phyloP scores from a whole-genome alignment of 805 yeast species.

The Metschnikowia noctiluminum region DNA sequence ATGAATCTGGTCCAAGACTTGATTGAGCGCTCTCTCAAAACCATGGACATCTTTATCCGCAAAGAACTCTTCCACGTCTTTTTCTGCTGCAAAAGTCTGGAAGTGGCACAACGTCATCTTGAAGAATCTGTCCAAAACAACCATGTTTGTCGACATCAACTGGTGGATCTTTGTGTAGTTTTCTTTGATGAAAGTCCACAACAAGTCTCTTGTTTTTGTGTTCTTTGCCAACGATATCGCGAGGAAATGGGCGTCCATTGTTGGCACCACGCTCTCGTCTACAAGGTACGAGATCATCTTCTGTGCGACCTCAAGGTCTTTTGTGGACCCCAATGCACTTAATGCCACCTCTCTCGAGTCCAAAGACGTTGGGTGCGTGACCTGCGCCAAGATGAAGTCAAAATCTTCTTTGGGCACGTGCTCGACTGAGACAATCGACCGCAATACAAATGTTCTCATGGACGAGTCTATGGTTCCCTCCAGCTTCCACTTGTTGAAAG shows the following conservation, averaged over 20 bases:
- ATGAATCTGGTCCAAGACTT: conserved; percentile 53
- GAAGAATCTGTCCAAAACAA: conserved; percentile 47
- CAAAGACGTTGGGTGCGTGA: conserved; percentile 47
- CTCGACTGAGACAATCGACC: conserved; percentile 40
- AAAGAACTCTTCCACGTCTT: conserved; percentile 44
- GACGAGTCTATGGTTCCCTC: conserved; percentile 39
- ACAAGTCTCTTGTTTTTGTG: conserved; percentile 35
- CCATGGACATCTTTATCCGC: conserved; percentile 46
- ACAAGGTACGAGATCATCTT: conserved; percentile 39
- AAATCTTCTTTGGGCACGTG: conserved; percentile 31
- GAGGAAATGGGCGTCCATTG: conserved; percentile 58
- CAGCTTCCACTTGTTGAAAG: conserved; percentile 24
- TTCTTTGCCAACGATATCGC: conserved; percentile 47
- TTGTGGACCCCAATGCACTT: conserved; percentile 49
- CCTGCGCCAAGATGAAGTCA: conserved; percentile 44
- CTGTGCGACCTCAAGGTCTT: conserved; percentile 32
- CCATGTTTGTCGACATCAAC: conserved; percentile 48
- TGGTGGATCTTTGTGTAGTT: conserved; percentile 46
- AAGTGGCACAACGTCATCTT: conserved; percentile 37
- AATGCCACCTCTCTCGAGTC: conserved; percentile 60
- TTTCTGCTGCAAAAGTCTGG: conserved; percentile 13
- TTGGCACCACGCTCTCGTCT: conserved; percentile 44
- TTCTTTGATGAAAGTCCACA: conserved; percentile 49
- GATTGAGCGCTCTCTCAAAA: conserved; percentile 51
- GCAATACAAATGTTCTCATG: conserved; percentile 41